A percentile compares a stretch with the other conserved stretches of the same genome.
Evolutionary conservation across 1,139 yeast genomes (phyloP).

Genomic region (Diutina sp.): DNA sequence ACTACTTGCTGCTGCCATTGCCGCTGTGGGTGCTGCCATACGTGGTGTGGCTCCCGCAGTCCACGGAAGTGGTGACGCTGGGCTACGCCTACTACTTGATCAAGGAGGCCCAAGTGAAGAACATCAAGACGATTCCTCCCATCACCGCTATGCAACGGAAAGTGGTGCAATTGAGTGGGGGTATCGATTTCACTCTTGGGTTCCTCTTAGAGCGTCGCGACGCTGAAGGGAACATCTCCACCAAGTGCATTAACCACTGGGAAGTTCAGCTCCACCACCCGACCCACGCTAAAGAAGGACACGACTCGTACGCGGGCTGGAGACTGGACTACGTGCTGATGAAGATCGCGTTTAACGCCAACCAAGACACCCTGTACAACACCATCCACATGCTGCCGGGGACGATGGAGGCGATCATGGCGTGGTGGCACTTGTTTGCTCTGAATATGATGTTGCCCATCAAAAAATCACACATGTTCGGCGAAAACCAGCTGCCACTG

Average conservation of each 20-base stretch:
- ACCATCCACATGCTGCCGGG: slow-evolving; percentile 30
- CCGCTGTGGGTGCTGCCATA: slow-evolving; percentile 45
- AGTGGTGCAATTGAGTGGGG: slow-evolving; percentile 48
- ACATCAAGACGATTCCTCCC: slow-evolving; percentile 1
- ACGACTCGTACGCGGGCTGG: slow-evolving; percentile 73
- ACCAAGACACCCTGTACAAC: slow-evolving; percentile 24
- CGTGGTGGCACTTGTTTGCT: slow-evolving; percentile 34
- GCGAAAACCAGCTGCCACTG: slow-evolving; percentile 17
- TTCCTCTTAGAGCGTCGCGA: slow-evolving; percentile 40
- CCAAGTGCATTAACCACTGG: slow-evolving; percentile 43
- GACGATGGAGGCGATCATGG: slow-evolving; percentile 25
- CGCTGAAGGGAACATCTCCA: slow-evolving; percentile 16
- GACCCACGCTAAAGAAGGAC: slow-evolving; percentile 31
- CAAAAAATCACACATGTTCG: slow-evolving; percentile 26
- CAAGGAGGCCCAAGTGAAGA: neutral
- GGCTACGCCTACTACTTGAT: slow-evolving; percentile 40
- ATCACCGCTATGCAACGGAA: slow-evolving; percentile 27
- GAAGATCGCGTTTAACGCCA: slow-evolving; percentile 57
- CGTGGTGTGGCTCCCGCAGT: slow-evolving; percentile 31
- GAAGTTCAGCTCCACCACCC: slow-evolving; percentile 57
- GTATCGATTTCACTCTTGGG: slow-evolving; percentile 45
- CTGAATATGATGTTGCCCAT: slow-evolving; percentile 31
- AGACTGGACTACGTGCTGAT: slow-evolving; percentile 71
- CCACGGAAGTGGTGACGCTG: slow-evolving; percentile 28
- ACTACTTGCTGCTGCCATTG: slow-evolving; percentile 45